Evolutionary conservation across 371 early-diverging fungal genomes (phyloP).

Genomic region (Mucor plumbeus): DNA sequence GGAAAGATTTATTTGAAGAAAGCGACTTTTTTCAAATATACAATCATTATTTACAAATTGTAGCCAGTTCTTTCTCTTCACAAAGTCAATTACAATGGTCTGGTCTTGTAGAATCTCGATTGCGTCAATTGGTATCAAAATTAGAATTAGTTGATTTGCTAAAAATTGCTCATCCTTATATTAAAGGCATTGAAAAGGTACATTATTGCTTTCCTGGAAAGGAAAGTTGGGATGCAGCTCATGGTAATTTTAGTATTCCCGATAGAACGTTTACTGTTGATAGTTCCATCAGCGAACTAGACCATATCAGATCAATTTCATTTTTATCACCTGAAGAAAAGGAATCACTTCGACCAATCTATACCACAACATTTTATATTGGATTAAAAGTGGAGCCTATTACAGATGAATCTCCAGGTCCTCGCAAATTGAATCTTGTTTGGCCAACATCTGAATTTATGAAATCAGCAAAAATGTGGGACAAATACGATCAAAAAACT

Average conservation of each 20-base stretch:
- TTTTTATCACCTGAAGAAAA: slow-evolving; percentile 38
- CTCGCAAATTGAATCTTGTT: slow-evolving; percentile 69
- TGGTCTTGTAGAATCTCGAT: slow-evolving; percentile 80
- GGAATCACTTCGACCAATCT: slow-evolving; percentile 35
- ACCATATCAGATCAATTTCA: slow-evolving; percentile 35
- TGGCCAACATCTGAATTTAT: slow-evolving; percentile 82
- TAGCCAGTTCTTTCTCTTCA: slow-evolving; percentile 74
- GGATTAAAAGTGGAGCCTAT: slow-evolving; percentile 60
- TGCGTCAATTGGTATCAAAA: slow-evolving; percentile 87
- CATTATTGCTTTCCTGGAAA: slow-evolving; percentile 61
- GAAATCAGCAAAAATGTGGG: slow-evolving; percentile 76
- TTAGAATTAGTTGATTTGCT: slow-evolving; percentile 84
- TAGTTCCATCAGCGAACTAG: slow-evolving; percentile 26
- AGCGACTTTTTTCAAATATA: slow-evolving; percentile 92
- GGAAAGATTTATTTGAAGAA: slow-evolving; percentile 81
- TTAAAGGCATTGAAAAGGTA: slow-evolving; percentile 79
- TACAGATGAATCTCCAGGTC: slow-evolving; percentile 50
- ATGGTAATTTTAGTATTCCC: slow-evolving; percentile 55
- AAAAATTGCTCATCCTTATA: slow-evolving; percentile 84
- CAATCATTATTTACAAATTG: slow-evolving; percentile 92
- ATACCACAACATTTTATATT: slow-evolving; percentile 87
- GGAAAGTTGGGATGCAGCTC: slow-evolving; percentile 67
- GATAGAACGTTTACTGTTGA: slow-evolving; percentile 37
- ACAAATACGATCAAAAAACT: slow-evolving; percentile 64
- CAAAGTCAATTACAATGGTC: slow-evolving; percentile 79